Percentiles rank a stretch among this genome's conserved stretches.
These are phyloP conservation scores for Pestalotiopsis sp. DNA, from an alignment of 2,329 filamentous ascomycete species.

Conservation along the genomic window DNA sequence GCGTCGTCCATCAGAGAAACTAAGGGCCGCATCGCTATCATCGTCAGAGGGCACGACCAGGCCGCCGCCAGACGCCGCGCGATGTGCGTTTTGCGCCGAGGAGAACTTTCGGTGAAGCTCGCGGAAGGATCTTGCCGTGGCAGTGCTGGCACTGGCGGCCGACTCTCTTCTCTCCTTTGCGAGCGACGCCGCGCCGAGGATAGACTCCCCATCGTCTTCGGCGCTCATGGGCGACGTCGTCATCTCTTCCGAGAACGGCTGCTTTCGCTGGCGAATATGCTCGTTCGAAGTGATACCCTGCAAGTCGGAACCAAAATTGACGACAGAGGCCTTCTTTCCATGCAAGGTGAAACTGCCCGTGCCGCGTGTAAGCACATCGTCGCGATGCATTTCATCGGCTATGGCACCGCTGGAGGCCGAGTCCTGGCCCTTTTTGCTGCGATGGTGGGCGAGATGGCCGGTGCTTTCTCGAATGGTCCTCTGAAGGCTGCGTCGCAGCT, in stretches of 20 bases:
- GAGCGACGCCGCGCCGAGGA: conserved; percentile 45
- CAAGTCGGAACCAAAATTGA: conserved; percentile 94
- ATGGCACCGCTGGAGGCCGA: conserved; percentile 59
- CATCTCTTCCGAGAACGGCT: conserved; percentile 42
- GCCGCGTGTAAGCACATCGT: conserved; percentile 74
- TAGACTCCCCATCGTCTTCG: conserved; percentile 54
- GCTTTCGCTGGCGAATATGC: conserved; percentile 64
- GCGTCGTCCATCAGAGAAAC: conserved; percentile 58
- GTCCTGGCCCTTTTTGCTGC: conserved; percentile 76
- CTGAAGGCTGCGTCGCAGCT: conserved; percentile 82
- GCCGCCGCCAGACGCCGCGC: conserved; percentile 35
- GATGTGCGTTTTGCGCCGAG: conserved; percentile 38
- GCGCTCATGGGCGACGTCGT: conserved; percentile 36
- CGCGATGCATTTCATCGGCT: conserved; percentile 49
- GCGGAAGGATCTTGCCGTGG: conserved; percentile 65
- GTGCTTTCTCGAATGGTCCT: conserved; percentile 83
- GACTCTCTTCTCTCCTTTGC: conserved; percentile 58
- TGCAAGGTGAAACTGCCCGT: conserved; percentile 93
- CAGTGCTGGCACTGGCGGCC: conserved; percentile 64
- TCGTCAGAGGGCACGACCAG: conserved; percentile 54
- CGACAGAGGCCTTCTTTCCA: conserved; percentile 95
- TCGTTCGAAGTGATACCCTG: conserved; percentile 76
- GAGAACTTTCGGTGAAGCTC: conserved; percentile 63
- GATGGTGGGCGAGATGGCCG: conserved; percentile 64
- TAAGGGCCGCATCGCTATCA: conserved; percentile 60